Evolutionary conservation across 176 grass and related monocot species (phyloP), one percentile per base, ranked within the genome.

Genomic region (Luzula sylvatica): DNA sequence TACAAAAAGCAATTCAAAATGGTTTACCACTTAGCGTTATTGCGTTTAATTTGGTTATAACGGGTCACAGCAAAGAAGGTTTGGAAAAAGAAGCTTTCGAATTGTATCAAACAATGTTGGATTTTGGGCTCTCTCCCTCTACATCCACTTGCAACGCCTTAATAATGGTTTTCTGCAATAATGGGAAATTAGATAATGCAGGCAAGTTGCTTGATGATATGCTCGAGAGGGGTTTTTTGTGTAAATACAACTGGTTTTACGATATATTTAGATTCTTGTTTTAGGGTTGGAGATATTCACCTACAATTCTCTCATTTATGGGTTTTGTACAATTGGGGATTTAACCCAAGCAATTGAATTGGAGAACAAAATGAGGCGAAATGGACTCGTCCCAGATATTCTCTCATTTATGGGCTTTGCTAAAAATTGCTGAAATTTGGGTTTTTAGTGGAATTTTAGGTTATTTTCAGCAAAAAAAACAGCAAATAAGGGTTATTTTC

Each of bases 281-380:
- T 96, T 64, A 82, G 75, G 69, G 68, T 23, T 23, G 80, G 90
- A 8, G 47, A 96, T 49, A 55, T 73, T 95, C 45, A 76, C 71
- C 28, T 95, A 86, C 77, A 95, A 95, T 70, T 95, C 90, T 63
- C 59, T 95, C 26, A 79, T 95, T 63, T 83, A 77, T 56, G 83
- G 77, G 50, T 51, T 88, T 11, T 86, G 70, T 68, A 85, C 62
- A 56, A 61, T 35, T 48, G 80, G 90, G 53, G 61, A 79, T 79
- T 65, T 88, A 32, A 40, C 65, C 29, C 74, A 73, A 73, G 90
- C 90, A 56, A 52, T 79, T 19, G 28, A 71, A 44, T 40, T 95
- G 27, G 70, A 82, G 50, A 16, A 73, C 23, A 60, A 72, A 75
- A 95, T 95, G 83, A 86, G 57, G 62, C 69, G 76, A 42, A 81